phyloP scores from a whole-genome alignment of 345 rosid species.

The Ceriops zippeliana region DNA sequence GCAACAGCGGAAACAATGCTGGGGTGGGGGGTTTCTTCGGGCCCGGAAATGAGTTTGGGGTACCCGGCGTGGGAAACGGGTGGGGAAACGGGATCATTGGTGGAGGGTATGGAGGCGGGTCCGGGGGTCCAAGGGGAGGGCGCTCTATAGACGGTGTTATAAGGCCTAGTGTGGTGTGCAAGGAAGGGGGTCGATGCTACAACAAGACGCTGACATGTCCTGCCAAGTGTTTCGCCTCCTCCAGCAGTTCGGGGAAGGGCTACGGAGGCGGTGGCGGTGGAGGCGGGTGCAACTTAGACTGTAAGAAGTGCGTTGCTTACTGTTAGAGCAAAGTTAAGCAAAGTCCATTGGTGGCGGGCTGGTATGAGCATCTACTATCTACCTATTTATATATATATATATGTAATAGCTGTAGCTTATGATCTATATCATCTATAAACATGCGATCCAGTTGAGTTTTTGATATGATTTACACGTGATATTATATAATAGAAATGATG shows the following conservation, averaged over 20 bases:
- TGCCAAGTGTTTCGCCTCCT: slow-evolving; percentile 86
- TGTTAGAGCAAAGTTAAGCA: slow-evolving; percentile 34
- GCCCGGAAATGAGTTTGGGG: slow-evolving; percentile 40
- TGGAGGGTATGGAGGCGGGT: slow-evolving; percentile 68
- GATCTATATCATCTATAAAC: neutral
- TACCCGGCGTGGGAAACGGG: slow-evolving; percentile 57
- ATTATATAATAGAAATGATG: neutral
- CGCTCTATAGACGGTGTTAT: slow-evolving; percentile 52
- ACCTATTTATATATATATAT: neutral
- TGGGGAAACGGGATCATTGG: slow-evolving; percentile 47
- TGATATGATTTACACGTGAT: neutral
- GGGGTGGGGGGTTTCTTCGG: slow-evolving; percentile 52
- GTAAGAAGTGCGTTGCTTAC: slow-evolving; percentile 89
- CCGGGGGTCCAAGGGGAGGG: slow-evolving; percentile 72
- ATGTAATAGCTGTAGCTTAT: neutral
- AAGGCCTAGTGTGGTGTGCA: slow-evolving; percentile 67
- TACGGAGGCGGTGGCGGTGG: slow-evolving; percentile 94
- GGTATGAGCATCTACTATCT: neutral
- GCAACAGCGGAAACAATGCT: slow-evolving; percentile 10
- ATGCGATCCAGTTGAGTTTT: neutral
- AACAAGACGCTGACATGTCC: slow-evolving; percentile 87
- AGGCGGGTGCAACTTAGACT: slow-evolving; percentile 92
- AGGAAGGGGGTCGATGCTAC: slow-evolving; percentile 71
- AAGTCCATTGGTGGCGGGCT: neutral
- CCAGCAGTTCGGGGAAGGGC: slow-evolving; percentile 84